Conservation (phyloP, 768 basidiomycete genomes). For the Xerocomus brunneocitrinus region DNA sequence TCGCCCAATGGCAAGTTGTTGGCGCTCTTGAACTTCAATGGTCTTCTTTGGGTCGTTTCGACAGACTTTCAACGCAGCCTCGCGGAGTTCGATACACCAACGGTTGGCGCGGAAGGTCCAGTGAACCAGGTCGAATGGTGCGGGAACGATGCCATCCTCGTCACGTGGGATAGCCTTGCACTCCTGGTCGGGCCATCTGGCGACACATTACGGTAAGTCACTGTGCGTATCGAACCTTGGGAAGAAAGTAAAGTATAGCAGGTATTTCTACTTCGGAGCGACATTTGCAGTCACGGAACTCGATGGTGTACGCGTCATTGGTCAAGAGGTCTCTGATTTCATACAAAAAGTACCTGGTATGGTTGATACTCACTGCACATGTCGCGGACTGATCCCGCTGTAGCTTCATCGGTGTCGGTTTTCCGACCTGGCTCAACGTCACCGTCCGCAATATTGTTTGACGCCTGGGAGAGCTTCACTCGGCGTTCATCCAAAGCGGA, state of each 20-base stretch:
- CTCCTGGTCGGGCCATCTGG: constrained; percentile 91
- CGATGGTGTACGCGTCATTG: constrained; percentile 85
- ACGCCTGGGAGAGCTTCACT: constrained; percentile 87
- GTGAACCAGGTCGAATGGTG: constrained; percentile 88
- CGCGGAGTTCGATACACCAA: constrained; percentile 77
- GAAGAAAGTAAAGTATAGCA: constrained; percentile 29
- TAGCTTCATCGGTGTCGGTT: constrained; percentile 75
- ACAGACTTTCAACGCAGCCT: constrained; percentile 86
- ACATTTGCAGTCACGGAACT: constrained; percentile 79
- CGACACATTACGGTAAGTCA: constrained; percentile 72
- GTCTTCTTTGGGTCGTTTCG: constrained; percentile 89
- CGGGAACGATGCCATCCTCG: constrained; percentile 88
- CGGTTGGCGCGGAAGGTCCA: constrained; percentile 51
- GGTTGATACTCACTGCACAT: constrained; percentile 12
- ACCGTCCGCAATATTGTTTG: constrained; percentile 86
- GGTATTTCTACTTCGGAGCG: constrained; percentile 75
- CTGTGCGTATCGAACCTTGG: neutral
- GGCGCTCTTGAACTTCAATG: constrained; percentile 70
- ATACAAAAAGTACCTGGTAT: constrained; percentile 91
- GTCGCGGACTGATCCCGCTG: neutral
- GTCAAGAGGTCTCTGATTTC: constrained; percentile 77
- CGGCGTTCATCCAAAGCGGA: constrained; percentile 87
- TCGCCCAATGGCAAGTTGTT: constrained; percentile 94
- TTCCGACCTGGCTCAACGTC: constrained; percentile 92
- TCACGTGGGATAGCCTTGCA: constrained; percentile 75